Conservation (phyloP, 192 early-diverging fungal genomes). For the Rhizophagus clarus region DNA sequence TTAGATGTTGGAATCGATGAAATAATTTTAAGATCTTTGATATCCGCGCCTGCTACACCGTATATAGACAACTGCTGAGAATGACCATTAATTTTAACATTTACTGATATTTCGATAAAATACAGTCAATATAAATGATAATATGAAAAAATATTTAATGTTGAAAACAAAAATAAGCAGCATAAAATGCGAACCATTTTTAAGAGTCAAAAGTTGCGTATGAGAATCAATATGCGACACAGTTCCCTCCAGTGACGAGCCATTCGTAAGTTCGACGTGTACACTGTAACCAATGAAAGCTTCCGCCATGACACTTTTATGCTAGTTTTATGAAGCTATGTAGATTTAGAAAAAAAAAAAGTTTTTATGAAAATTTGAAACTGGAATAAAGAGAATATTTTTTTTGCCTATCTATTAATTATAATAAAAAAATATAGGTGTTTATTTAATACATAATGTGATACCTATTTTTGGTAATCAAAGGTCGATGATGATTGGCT, state of each 20-base stretch:
- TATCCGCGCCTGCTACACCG: conserved; percentile 61
- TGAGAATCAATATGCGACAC: conserved; percentile 61
- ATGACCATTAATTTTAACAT: conserved; percentile 29
- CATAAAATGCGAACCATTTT: conserved; percentile 49
- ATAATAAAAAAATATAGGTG: not conserved
- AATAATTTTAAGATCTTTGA: conserved; percentile 65
- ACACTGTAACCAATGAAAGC: conserved; percentile 60
- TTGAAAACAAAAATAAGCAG: not conserved
- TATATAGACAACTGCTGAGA: conserved; percentile 43
- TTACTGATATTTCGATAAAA: conserved; percentile 18
- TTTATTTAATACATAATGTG: not conserved
- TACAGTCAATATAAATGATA: not conserved
- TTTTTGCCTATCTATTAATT: not conserved
- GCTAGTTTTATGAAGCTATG: not conserved
- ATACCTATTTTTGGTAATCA: not conserved
- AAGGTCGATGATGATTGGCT: not conserved
- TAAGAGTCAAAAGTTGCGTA: conserved; percentile 63
- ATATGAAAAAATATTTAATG: not conserved
- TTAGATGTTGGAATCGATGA: conserved; percentile 33
- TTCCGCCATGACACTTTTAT: conserved; percentile 47
- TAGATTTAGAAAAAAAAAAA: not conserved
- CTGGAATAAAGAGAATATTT: not conserved
- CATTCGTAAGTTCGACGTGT: conserved; percentile 52
- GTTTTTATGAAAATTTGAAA: not conserved
- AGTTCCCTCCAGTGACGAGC: conserved; percentile 55